Evolutionary conservation across 1,284 basidiomycete genomes (phyloP).

Genomic region (Leccinum subrobustum): DNA sequence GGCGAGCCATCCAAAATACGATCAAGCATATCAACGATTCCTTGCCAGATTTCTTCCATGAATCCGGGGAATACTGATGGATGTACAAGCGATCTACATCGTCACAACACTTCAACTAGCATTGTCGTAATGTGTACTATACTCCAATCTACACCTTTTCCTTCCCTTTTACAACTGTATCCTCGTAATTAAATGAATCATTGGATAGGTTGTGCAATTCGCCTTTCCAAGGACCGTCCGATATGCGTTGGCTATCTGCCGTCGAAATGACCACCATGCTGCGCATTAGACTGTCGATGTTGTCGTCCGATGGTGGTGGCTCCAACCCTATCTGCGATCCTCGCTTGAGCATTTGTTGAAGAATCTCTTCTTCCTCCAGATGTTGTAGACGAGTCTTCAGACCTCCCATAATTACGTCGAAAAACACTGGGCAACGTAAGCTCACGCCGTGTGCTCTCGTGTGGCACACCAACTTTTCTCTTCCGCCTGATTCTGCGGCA

Average conservation of each 20-base stretch:
- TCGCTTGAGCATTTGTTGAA: slow-evolving; percentile 57
- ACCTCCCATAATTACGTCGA: slow-evolving; percentile 48
- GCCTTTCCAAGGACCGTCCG: slow-evolving; percentile 33
- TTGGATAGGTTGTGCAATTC: slow-evolving; percentile 5
- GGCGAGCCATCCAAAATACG: slow-evolving; percentile 50
- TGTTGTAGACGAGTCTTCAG: slow-evolving; percentile 52
- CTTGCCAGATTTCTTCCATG: slow-evolving; percentile 57
- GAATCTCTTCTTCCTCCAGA: slow-evolving; percentile 65
- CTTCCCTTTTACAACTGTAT: slow-evolving; percentile 30
- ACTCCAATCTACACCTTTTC: slow-evolving; percentile 16
- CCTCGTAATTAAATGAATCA: slow-evolving; percentile 25
- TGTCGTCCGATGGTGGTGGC: slow-evolving; percentile 48
- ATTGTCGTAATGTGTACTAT: not conserved
- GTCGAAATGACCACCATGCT: slow-evolving; percentile 51
- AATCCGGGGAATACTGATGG: slow-evolving; percentile 33
- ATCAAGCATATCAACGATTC: slow-evolving; percentile 54
- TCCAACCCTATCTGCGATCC: slow-evolving; percentile 54
- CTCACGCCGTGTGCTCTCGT: not conserved
- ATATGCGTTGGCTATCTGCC: slow-evolving; percentile 11
- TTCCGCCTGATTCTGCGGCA: slow-evolving; percentile 30
- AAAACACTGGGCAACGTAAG: slow-evolving; percentile 36
- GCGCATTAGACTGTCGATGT: slow-evolving; percentile 63
- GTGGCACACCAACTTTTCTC: slow-evolving; percentile 29
- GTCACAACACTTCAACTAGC: not conserved
- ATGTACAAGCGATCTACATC: not conserved